Base-by-base conservation (phyloP, 148 eudicot species). In the Rhododendron ferrugineum region DNA sequence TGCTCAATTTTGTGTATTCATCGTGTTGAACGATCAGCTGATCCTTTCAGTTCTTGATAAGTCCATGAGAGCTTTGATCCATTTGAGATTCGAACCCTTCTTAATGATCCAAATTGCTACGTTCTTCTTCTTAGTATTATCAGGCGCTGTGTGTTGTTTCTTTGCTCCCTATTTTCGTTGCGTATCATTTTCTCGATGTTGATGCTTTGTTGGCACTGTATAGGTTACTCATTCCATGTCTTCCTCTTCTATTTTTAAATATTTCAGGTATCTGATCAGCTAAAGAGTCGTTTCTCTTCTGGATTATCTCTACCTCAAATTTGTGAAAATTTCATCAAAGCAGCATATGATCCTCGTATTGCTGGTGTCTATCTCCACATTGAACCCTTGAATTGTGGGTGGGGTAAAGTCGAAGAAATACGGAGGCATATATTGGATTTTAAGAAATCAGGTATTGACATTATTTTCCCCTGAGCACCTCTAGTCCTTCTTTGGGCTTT, bases 341-440 rank as follows among this genome's bases (percentile, higher is more conserved):
- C 98, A 56, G 97, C 99, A 49, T 91, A 95, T 89, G 99, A 95
- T 92, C 98, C 99, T 89, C 93, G 98, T 68, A 92, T 96, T 44
- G 85, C 95, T 82, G 99, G 97, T 46, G 88, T 96, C 74, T 96
- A 96, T 88, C 94, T 96, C 78, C 99, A 96, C 60, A 94, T 96
- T 82, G 99, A 96, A 68, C 85, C 91, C 68, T 88, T 96, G 89
- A 87, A 78, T 83, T 95, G 98, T 83, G 99, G 99, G 34, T 96
- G 99, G 99, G 99, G 93, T 47, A 96, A 95, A 88, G 88, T 94
- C 40, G 99, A 96, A 90, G 99, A 96, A 88, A 94, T 96, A 84
- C 92, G 94, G 78, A 91, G 99, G 88, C 99, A 96, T 86, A 92
- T 96, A 46, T 82, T 94, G 93, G 93, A 94, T 80, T 96, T 93